Base-by-base conservation (phyloP, 2,329 filamentous ascomycete genomes). In the Penicillium oxalicum region DNA sequence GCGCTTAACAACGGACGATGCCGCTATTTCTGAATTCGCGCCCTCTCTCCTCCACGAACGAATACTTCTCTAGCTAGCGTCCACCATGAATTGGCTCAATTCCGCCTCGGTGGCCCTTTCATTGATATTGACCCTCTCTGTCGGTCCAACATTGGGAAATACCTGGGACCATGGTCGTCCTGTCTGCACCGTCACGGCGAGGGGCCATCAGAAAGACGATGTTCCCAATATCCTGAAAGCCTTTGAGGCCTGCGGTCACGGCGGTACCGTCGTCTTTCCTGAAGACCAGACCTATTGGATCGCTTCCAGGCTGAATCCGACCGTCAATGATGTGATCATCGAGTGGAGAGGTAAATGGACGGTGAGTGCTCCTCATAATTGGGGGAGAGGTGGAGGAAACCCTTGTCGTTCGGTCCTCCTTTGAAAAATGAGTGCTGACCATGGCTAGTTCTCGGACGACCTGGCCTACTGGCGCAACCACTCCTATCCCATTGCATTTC, bases 391-490 rank as follows among this genome's bases (percentile, higher is more conserved):
- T 18, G 18, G 18, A 18, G 18, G 18, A 18, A 18, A 18, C 3
- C 4, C 3, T 2, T 8, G 29, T 32, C 29, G 11, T 32, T 11
- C 5, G 8, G 11, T 5, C 11, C 4, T 11, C 29, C 29, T 32
- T 11, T 32, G 8, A 32, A 12, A 24, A 9, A 29, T 29, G 11
- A 38, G 6, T 28, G 26, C 45, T 43, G 36, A 48, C 6, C 36
- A 1, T 24, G 5, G 34, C 12, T 49, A 73, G 69, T 71, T 77
- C 52, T 77, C 75, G 2, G 69, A 74, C 40, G 66, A 81, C 57
- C 62, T 80, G n/a, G 59, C 62, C 13, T 79, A 80, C 61, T 81
- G 78, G 78, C 69, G 77, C 44, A 71, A 74, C 40, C 75, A 79
- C 51, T 73, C 74, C 0, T 81, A 79, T 52, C 73, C 69, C 6